A percentile compares a stretch with the other conserved stretches of the same genome.
Evolutionary conservation across 495 filamentous ascomycete genomes (phyloP).

Genomic region (Lasiosphaeris hirsuta): DNA sequence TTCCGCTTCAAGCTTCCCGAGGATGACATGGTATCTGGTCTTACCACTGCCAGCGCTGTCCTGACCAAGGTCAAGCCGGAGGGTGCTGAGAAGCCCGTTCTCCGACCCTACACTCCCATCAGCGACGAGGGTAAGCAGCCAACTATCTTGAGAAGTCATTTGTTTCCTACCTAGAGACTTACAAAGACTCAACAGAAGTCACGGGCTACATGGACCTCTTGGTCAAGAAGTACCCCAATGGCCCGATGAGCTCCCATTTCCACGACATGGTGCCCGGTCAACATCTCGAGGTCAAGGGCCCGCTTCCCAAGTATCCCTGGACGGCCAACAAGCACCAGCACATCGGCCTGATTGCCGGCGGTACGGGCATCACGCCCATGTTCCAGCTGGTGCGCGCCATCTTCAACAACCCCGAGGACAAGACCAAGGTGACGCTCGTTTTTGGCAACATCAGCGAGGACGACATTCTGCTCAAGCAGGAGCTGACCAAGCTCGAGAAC

Average conservation of each 20-base stretch:
- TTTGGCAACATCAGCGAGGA: conserved; percentile 84
- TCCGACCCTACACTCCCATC: conserved; percentile 89
- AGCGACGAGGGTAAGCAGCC: conserved; percentile 82
- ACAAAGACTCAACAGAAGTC: conserved; percentile 40
- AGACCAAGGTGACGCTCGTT: conserved; percentile 92
- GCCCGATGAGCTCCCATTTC: conserved; percentile 86
- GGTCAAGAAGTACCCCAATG: conserved; percentile 84
- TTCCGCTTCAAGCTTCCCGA: conserved; percentile 82
- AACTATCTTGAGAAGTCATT: neutral
- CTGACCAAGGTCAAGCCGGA: conserved; percentile 82
- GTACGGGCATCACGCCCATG: conserved; percentile 90
- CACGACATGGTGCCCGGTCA: conserved; percentile 80
- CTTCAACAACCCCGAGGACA: conserved; percentile 93
- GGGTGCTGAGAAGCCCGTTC: conserved; percentile 73
- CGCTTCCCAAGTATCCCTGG: conserved; percentile 93
- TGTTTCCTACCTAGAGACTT: neutral
- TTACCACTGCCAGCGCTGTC: conserved; percentile 77
- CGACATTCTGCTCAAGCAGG: conserved; percentile 83
- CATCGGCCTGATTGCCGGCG: conserved; percentile 88
- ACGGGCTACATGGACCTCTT: conserved; percentile 83
- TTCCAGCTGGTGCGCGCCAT: conserved; percentile 84
- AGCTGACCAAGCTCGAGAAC: conserved; percentile 81
- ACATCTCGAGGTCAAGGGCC: conserved; percentile 85
- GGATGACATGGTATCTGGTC: conserved; percentile 74
- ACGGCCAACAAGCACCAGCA: conserved; percentile 89